A percentile compares a stretch with the other conserved stretches of the same genome.
Conservation (phyloP, 2,329 filamentous ascomycete genomes). For the Colletotrichum ledebouriae region DNA sequence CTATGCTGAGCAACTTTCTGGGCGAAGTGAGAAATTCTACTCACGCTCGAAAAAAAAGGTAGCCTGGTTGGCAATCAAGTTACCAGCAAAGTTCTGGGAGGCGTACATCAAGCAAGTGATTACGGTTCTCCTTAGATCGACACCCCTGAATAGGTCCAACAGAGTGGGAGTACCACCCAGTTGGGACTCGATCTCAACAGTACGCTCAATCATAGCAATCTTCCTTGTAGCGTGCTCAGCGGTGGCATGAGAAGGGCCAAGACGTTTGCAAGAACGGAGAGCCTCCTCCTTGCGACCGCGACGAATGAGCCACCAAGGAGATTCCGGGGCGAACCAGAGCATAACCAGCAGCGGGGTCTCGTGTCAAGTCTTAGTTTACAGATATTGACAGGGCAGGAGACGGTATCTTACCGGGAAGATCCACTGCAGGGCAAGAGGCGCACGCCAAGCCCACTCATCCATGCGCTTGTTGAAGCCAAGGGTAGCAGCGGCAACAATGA, state of each 20-base stretch:
- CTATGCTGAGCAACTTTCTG: conserved; percentile 12
- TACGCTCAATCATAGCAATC: conserved; percentile 70
- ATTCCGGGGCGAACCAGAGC: conserved; percentile 63
- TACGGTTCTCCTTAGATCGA: conserved; percentile 65
- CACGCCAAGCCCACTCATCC: conserved; percentile 53
- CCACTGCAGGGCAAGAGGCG: conserved; percentile 70
- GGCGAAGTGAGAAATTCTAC: conserved; percentile 46
- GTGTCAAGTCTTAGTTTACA: not conserved
- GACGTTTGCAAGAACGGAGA: conserved; percentile 59
- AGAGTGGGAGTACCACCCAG: conserved; percentile 59
- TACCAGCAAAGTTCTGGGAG: conserved; percentile 71
- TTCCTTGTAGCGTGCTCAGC: conserved; percentile 56
- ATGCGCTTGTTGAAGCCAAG: conserved; percentile 61
- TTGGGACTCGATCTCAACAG: conserved; percentile 64
- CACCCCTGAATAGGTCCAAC: conserved; percentile 67
- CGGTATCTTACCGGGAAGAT: conserved; percentile 60
- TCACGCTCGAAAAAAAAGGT: conserved; percentile 68
- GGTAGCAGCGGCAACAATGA: conserved; percentile 69
- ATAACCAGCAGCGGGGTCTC: conserved; percentile 66
- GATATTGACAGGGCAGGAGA: too few relatives aligned
- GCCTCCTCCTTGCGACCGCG: conserved; percentile 60
- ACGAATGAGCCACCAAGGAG: conserved; percentile 68
- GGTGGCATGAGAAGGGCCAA: conserved; percentile 50
- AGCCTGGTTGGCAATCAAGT: conserved; percentile 72
- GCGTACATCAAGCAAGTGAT: conserved; percentile 71